These are phyloP conservation scores for Huiozyma naganishii DNA, from an alignment of 805 yeast genomes.

Conservation along the genomic window DNA sequence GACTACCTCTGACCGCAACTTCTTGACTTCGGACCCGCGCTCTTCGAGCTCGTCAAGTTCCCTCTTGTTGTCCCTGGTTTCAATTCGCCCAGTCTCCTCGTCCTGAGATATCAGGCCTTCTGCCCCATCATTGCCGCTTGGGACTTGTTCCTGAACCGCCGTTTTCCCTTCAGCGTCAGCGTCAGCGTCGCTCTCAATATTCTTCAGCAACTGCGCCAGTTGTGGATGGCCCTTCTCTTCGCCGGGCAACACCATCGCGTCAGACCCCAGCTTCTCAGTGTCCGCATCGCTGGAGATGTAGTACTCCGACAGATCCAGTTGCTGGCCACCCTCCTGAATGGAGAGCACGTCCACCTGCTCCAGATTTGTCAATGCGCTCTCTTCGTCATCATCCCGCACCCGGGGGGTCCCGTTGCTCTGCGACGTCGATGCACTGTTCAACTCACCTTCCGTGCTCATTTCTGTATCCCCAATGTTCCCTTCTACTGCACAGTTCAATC, in stretches of 20 bases:
- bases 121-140: background rate
- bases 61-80: constrained; percentile 10
- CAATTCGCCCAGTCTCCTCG: constrained; percentile 15
- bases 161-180: constrained; percentile 6
- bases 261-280: constrained; percentile 70
- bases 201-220: constrained; percentile 12
- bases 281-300: constrained; percentile 64
- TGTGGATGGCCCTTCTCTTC: constrained; percentile 11
- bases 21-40: no score
- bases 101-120: constrained; percentile 8
- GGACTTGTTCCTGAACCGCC: constrained; percentile 6
- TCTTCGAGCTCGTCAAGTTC: constrained; percentile 2
- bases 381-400: constrained; percentile 10
- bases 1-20: constrained; percentile 5
- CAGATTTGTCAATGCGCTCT: constrained; percentile 19
- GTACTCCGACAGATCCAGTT: constrained; percentile 33
- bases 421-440: no score
- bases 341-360: constrained; percentile 6
- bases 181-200: constrained; percentile 1
- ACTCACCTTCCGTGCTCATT: no score
- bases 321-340: constrained; percentile 12
- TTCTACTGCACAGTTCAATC: no score
- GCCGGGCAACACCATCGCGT: constrained; percentile 10
- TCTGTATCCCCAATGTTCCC: no score
- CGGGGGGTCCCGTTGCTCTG: background rate